Percentiles rank a stretch among this genome's conserved stretches.
Evolutionary conservation across 805 yeast species (phyloP).

Genomic region (Citeromyces nyonsensis): DNA sequence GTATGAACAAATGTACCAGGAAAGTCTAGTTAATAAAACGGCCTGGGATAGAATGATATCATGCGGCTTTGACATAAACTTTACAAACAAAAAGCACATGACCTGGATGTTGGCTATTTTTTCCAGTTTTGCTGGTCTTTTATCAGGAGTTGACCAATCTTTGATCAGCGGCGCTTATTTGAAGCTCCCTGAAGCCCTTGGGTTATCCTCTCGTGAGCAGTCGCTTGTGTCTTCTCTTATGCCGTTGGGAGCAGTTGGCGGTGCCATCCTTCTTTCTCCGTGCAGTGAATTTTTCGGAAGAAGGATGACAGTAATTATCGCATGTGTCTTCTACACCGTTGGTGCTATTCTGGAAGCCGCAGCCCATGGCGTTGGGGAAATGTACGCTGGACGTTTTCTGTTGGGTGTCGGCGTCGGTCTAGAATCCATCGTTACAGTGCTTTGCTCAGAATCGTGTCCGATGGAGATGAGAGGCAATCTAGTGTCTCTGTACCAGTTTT

Average conservation of each 20-base stretch:
- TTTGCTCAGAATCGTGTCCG: conserved; percentile 61
- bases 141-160: conserved; percentile 57
- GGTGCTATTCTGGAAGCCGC: conserved; percentile 46
- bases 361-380: conserved; percentile 24
- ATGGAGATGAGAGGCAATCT: conserved; percentile 48
- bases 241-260: conserved; percentile 60
- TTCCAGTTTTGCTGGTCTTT: conserved; percentile 48
- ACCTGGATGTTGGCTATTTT: conserved; percentile 33
- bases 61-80: conserved; percentile 21
- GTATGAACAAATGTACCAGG: conserved; percentile 16
- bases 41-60: conserved; percentile 20
- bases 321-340: conserved; percentile 39
- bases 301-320: conserved; percentile 30
- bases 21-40: conserved; percentile 14
- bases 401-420: conserved; percentile 64
- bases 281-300: conserved; percentile 31
- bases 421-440: conserved; percentile 55
- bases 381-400: conserved; percentile 47
- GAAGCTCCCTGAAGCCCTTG: conserved; percentile 26
- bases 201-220: conserved; percentile 22
- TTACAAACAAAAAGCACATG: conserved; percentile 28
- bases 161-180: conserved; percentile 49
- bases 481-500: conserved; percentile 48
- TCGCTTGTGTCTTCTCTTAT: conserved; percentile 42
- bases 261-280: conserved; percentile 33